Conservation (phyloP, 192 early-diverging fungal genomes). For the Gonapodya sp. region DNA sequence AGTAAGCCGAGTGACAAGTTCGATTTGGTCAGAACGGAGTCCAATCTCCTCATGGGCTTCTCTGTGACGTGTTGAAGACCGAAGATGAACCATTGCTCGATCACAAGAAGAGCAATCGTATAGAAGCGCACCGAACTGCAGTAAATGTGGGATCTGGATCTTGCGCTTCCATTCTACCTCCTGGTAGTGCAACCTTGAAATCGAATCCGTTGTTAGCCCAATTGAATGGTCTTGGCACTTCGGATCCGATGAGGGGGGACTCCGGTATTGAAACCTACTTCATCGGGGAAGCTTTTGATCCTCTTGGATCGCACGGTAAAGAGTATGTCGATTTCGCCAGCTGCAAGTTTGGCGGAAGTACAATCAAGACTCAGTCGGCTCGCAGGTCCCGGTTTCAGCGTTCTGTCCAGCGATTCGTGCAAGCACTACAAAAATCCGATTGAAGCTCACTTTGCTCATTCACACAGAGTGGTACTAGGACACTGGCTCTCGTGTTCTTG, state of each 20-base stretch:
- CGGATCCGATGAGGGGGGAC: no score
- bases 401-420: no score
- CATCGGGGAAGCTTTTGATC: background rate
- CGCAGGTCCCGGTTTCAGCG: background rate
- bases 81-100: no score
- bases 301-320: background rate
- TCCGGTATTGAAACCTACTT: no score
- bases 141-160: background rate
- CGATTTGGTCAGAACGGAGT: background rate
- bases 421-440: no score
- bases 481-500: background rate
- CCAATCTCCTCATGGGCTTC: constrained; percentile 5
- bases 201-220: no score
- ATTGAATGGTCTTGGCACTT: no score
- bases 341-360: background rate
- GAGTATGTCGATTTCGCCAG: background rate
- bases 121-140: background rate
- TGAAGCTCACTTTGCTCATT: background rate
- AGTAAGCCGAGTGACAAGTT: background rate
- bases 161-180: background rate
- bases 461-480: background rate
- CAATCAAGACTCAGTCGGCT: no score
- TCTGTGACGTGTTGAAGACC: no score
- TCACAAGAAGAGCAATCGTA: no score
- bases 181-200: constrained; percentile 1